Conservation (phyloP, 352 stramenopile species). For the Globisporangium radiosum region DNA sequence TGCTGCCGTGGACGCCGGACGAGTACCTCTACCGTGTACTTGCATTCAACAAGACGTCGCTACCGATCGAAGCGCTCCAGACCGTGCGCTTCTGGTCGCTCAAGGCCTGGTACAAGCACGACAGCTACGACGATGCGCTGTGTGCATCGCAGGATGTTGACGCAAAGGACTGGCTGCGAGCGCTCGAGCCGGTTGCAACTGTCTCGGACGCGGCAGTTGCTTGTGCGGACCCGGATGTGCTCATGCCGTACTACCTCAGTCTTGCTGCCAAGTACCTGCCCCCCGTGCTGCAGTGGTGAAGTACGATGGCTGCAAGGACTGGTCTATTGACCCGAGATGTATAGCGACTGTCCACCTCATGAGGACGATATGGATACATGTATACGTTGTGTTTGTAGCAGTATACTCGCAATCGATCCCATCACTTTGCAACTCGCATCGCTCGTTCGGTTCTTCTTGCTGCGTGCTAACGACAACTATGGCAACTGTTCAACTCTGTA, state of each 20-base stretch:
- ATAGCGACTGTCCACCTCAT: too few species aligned
- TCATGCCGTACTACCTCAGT: constrained; percentile 59
- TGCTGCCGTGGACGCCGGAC: constrained; percentile 69
- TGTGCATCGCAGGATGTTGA: constrained; percentile 39
- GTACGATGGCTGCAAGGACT: too few species aligned
- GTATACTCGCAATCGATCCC: too few species aligned
- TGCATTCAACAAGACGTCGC: constrained; percentile 46
- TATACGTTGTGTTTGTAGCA: too few species aligned
- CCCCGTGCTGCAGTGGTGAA: constrained; percentile 64
- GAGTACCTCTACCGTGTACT: constrained; percentile 74
- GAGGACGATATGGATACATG: too few species aligned
- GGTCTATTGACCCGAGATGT: too few species aligned
- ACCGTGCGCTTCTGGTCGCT: constrained; percentile 72
- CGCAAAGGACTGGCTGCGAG: constrained; percentile 64
- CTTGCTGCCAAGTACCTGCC: constrained; percentile 74
- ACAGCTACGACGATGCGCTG: constrained; percentile 39
- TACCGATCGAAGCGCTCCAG: constrained; percentile 59
- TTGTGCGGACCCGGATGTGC: constrained; percentile 23
- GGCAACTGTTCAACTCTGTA: too few species aligned
- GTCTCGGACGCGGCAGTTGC: constrained; percentile 38
- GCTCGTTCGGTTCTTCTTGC: too few species aligned
- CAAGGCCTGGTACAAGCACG: constrained; percentile 53
- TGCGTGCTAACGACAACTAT: too few species aligned
- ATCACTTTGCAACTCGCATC: too few species aligned
- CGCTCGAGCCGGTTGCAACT: constrained; percentile 25